Evolutionary conservation across 495 filamentous ascomycete species (phyloP).

Genomic region (Polyplosphaeria fusca): DNA sequence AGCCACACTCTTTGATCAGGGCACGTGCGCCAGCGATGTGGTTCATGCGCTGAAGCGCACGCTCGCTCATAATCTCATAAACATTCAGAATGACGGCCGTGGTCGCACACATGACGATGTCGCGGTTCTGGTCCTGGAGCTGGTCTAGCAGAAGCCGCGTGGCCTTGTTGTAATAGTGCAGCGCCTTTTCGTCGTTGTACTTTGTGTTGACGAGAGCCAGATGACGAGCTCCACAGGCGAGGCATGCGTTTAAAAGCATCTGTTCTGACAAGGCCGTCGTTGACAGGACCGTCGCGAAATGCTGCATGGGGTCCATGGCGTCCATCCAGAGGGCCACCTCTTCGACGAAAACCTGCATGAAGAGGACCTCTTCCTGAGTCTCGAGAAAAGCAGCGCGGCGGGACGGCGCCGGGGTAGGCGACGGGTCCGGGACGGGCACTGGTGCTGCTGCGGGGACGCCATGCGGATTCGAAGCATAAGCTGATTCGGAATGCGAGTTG

Average conservation of each 20-base stretch:
- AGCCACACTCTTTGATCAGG: slow-evolving; percentile 85
- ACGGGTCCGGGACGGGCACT: too few relatives aligned
- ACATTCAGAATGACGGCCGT: slow-evolving; percentile 86
- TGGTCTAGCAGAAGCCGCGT: slow-evolving; percentile 68
- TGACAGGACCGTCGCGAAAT: slow-evolving; percentile 70
- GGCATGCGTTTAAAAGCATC: slow-evolving; percentile 86
- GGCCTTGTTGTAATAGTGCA: slow-evolving; percentile 78
- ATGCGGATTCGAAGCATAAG: slow-evolving; percentile 30
- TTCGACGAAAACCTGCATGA: slow-evolving; percentile 89
- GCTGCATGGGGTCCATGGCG: slow-evolving; percentile 78
- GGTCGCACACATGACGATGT: slow-evolving; percentile 83
- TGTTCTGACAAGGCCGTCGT: slow-evolving; percentile 80
- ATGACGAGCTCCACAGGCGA: slow-evolving; percentile 87
- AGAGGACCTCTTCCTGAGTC: slow-evolving; percentile 70
- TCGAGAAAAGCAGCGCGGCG: slow-evolving; percentile 53
- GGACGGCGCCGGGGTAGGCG: too few relatives aligned
- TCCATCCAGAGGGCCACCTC: slow-evolving; percentile 96
- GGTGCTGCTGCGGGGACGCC: background rate
- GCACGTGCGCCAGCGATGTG: slow-evolving; percentile 85
- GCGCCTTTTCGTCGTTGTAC: slow-evolving; percentile 71
- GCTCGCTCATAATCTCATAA: slow-evolving; percentile 86
- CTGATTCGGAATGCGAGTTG: slow-evolving; percentile 39
- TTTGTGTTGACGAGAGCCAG: slow-evolving; percentile 66
- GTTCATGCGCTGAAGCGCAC: slow-evolving; percentile 70
- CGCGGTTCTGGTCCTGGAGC: slow-evolving; percentile 75